Percentiles rank a stretch among this genome's conserved stretches.
phyloP scores from a whole-genome alignment of 2,329 filamentous ascomycete species.

The Cladosporium austrohemisphaericum region DNA sequence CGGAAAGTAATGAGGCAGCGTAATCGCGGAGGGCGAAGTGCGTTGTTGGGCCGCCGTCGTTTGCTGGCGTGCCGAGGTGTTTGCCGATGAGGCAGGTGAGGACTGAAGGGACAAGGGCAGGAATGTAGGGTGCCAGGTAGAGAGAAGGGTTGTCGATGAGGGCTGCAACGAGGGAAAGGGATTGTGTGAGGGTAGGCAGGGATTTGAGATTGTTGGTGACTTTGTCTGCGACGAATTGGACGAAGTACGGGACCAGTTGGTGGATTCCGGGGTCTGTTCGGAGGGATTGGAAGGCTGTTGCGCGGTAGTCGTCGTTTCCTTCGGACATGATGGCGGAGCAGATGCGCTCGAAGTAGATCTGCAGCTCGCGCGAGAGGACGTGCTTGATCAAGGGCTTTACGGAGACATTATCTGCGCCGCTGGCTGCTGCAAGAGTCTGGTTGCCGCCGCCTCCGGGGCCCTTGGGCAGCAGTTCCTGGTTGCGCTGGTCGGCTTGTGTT shows the following conservation, averaged over 20 bases:
- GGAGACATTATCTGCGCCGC: constrained; percentile 75
- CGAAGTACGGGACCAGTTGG: constrained; percentile 93
- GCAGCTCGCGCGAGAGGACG: constrained; percentile 90
- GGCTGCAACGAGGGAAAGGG: constrained; percentile 85
- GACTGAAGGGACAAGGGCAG: constrained; percentile 74
- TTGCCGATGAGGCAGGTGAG: constrained; percentile 87
- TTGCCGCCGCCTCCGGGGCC: constrained; percentile 78
- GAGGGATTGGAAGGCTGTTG: constrained; percentile 80
- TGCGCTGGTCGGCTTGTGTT: constrained; percentile 67
- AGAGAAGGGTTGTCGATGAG: constrained; percentile 79
- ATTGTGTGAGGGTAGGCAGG: constrained; percentile 80
- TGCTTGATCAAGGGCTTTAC: constrained; percentile 94
- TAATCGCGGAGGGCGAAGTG: constrained; percentile 82
- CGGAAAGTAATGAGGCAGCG: constrained; percentile 74
- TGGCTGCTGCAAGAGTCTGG: constrained; percentile 74
- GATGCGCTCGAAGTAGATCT: constrained; percentile 95
- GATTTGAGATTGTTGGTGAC: constrained; percentile 92
- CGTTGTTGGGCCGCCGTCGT: constrained; percentile 46
- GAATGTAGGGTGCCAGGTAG: constrained; percentile 67
- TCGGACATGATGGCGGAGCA: constrained; percentile 85
- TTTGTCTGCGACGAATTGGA: constrained; percentile 92
- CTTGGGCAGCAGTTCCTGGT: constrained; percentile 83
- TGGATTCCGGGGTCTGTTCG: constrained; percentile 88
- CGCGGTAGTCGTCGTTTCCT: constrained; percentile 78
- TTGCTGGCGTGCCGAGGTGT: constrained; percentile 60